Evolutionary conservation across 441 rosid species (phyloP).

Genomic region (Erodium texanum): DNA sequence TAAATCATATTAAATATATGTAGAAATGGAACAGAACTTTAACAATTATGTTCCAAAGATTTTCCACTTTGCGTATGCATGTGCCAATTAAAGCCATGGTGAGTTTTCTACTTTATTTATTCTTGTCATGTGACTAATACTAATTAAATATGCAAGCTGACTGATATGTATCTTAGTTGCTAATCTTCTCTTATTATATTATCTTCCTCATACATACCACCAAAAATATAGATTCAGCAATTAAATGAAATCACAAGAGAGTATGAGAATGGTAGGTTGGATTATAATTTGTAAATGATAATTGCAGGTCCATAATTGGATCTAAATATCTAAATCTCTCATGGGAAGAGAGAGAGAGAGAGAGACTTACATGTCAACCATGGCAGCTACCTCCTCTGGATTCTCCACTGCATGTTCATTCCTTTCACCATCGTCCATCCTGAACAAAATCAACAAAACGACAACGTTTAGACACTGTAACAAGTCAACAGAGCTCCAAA

Average conservation of each 20-base stretch:
- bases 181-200: not conserved
- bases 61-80: too few species aligned
- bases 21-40: too few species aligned
- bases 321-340: not conserved
- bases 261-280: not conserved
- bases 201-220: not conserved
- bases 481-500: too few species aligned
- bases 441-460: conserved; percentile 8
- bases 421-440: conserved; percentile 19
- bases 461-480: not conserved
- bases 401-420: conserved; percentile 63
- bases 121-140: not conserved
- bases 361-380: conserved; percentile 54
- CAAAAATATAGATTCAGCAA: not conserved
- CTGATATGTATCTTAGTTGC: not conserved
- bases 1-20: too few species aligned
- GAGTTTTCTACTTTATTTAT: not conserved
- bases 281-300: not conserved
- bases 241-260: not conserved
- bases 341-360: conserved; percentile 14
- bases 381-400: conserved; percentile 50
- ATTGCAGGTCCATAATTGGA: not conserved
- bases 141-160: too few species aligned
- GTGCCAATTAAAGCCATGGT: too few species aligned
- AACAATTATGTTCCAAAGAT: too few species aligned